phyloP scores from a whole-genome alignment of 306 rosid species.

The Mimosa pudica region DNA sequence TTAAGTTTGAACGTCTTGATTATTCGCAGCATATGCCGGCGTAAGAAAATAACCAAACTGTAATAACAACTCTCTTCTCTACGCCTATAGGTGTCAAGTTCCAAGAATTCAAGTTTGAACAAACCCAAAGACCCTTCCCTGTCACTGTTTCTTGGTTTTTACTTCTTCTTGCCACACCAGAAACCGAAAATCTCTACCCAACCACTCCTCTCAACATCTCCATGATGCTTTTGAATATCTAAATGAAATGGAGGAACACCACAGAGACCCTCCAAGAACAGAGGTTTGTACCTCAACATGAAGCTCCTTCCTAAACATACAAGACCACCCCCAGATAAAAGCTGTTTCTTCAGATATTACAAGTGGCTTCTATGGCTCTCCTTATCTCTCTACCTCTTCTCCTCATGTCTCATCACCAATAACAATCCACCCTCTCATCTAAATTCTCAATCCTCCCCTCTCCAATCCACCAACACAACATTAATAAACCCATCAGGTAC shows the following conservation, averaged over 20 bases:
- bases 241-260: conserved; percentile 57
- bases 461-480: conserved; percentile 41
- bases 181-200: conserved; percentile 54
- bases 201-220: conserved; percentile 27
- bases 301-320: conserved; percentile 60
- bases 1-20: neutral
- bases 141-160: conserved; percentile 47
- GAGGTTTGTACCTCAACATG: conserved; percentile 72
- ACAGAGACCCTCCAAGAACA: conserved; percentile 41
- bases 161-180: conserved; percentile 50
- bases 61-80: neutral
- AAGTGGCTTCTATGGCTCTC: conserved; percentile 77
- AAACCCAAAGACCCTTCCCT: conserved; percentile 42
- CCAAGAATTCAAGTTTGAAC: conserved; percentile 60
- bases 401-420: conserved; percentile 58
- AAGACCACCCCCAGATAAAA: conserved; percentile 51
- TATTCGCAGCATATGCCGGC: neutral
- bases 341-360: conserved; percentile 60
- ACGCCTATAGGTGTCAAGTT: neutral
- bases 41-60: neutral
- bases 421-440: conserved; percentile 30
- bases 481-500: conserved; percentile 40
- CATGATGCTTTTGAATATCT: conserved; percentile 17
- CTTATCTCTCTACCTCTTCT: conserved; percentile 68
- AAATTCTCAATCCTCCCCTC: conserved; percentile 39